A percentile compares a stretch with the other conserved stretches of the same genome.
phyloP scores from a whole-genome alignment of 352 stramenopile genomes.

The Phytophthora pluvialis region DNA sequence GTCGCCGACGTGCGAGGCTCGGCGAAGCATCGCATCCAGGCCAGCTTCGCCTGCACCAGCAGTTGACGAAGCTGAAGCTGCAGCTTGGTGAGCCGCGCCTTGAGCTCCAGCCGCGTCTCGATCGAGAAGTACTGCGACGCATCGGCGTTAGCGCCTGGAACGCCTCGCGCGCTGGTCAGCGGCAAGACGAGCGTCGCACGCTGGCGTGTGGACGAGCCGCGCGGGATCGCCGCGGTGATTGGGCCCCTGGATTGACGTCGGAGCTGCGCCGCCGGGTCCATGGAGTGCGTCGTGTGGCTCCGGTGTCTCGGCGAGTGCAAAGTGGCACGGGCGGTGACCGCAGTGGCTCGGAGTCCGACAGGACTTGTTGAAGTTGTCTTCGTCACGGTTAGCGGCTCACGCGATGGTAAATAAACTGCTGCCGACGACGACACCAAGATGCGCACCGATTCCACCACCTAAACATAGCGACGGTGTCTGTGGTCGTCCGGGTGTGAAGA shows the following conservation, averaged over 20 bases:
- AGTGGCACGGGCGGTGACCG: constrained; percentile 21
- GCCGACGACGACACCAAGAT: not conserved
- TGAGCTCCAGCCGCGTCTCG: constrained; percentile 62
- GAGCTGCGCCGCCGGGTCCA: constrained; percentile 29
- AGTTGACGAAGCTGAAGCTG: constrained; percentile 47
- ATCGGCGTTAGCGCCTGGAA: constrained; percentile 29
- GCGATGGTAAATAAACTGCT: not conserved
- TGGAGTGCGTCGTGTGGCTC: constrained; percentile 22
- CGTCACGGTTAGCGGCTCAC: constrained; percentile 3
- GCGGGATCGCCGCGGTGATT: constrained; percentile 19
- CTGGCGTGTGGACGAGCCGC: constrained; percentile 30
- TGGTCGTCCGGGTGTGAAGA: constrained; percentile 2
- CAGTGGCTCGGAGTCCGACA: constrained; percentile 12
- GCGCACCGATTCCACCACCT: not conserved
- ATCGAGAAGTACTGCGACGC: constrained; percentile 62
- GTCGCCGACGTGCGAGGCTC: constrained; percentile 2
- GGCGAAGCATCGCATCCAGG: constrained; percentile 67
- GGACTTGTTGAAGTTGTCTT: constrained; percentile 22
- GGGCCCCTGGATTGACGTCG: constrained; percentile 24
- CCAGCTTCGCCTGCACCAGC: constrained; percentile 61
- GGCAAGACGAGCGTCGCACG: constrained; percentile 14
- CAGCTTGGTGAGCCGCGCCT: constrained; percentile 45
- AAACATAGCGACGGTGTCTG: constrained; percentile 23
- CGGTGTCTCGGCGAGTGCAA: constrained; percentile 13
- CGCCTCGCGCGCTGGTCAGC: constrained; percentile 14